phyloP scores from a whole-genome alignment of 192 early-diverging fungal genomes.

The Entomortierella chlamydospora region DNA sequence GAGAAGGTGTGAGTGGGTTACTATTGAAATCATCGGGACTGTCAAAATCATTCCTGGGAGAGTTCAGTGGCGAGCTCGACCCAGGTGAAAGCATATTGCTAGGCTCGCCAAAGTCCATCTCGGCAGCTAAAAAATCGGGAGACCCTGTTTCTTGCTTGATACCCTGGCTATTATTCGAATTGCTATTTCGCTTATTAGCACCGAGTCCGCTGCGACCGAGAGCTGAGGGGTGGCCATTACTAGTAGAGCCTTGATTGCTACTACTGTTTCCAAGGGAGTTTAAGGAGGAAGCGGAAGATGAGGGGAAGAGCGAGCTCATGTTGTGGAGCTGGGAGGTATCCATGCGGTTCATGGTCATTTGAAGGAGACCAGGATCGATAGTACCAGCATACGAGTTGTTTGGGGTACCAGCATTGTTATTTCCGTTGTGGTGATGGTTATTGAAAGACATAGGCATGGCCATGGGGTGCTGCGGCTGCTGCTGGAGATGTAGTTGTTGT shows the following conservation, averaged over 20 bases:
- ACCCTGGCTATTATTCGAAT: constrained; percentile 8
- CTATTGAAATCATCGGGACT: constrained; percentile 50
- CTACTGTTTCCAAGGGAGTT: constrained; percentile 23
- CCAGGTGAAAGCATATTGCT: constrained; percentile 53
- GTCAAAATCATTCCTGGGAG: constrained; percentile 55
- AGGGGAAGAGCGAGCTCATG: constrained; percentile 40
- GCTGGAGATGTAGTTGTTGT: constrained; percentile 36
- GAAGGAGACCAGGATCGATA: constrained; percentile 50
- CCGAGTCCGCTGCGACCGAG: constrained; percentile 25
- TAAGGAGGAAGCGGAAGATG: constrained; percentile 41
- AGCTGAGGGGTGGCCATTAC: constrained; percentile 14
- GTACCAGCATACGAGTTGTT: constrained; percentile 46
- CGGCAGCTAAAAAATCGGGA: constrained; percentile 47
- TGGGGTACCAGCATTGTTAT: constrained; percentile 27
- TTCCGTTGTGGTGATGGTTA: constrained; percentile 20
- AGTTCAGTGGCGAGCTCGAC: constrained; percentile 48
- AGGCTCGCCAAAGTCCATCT: constrained; percentile 57
- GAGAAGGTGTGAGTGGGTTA: constrained; percentile 1
- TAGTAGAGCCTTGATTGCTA: not conserved
- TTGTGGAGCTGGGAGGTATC: constrained; percentile 48
- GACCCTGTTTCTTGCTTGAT: constrained; percentile 57
- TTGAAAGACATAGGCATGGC: constrained; percentile 43
- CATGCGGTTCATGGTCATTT: constrained; percentile 51
- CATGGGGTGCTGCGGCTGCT: constrained; percentile 26
- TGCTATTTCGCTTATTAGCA: constrained; percentile 39